Percentiles rank a stretch among this genome's conserved stretches.
phyloP scores from a whole-genome alignment of 129 eudicot species.

The Glebionis coronaria region DNA sequence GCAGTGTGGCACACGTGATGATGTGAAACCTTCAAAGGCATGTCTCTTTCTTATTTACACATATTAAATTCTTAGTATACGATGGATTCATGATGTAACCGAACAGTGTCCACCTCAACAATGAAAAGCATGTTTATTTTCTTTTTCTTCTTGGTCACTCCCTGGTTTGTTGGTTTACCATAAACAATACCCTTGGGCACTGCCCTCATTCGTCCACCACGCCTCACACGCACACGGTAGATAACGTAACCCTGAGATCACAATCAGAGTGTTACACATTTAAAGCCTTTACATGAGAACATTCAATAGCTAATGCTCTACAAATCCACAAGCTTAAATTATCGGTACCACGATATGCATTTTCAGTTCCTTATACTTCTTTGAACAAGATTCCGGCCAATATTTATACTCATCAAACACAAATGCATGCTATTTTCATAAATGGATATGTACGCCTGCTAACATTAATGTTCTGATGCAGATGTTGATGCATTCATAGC shows the following conservation, averaged over 20 bases:
- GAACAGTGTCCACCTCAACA: too few species aligned
- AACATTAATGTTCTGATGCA: slow-evolving; percentile 30
- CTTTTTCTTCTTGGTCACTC: slow-evolving; percentile 63
- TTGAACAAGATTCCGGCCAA: neutral
- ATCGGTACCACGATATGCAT: neutral
- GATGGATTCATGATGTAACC: too few species aligned
- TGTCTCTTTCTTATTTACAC: slow-evolving; percentile 24
- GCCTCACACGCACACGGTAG: slow-evolving; percentile 69
- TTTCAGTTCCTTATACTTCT: neutral
- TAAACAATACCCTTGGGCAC: slow-evolving; percentile 79
- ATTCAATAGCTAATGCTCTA: neutral
- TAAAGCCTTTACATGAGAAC: too few species aligned
- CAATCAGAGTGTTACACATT: neutral
- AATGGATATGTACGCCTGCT: neutral
- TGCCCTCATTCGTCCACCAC: slow-evolving; percentile 82
- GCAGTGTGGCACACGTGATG: slow-evolving; percentile 62
- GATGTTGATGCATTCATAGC: slow-evolving; percentile 97
- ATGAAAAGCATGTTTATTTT: too few species aligned
- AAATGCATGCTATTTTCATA: neutral
- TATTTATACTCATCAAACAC: too few species aligned
- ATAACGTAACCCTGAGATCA: slow-evolving; percentile 50
- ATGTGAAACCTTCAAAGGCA: slow-evolving; percentile 74
- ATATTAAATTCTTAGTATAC: neutral
- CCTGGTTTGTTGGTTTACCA: slow-evolving; percentile 73
- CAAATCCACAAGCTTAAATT: neutral